Evolutionary conservation across 345 rosid genomes (phyloP).

Genomic region (Citrus unshiu): DNA sequence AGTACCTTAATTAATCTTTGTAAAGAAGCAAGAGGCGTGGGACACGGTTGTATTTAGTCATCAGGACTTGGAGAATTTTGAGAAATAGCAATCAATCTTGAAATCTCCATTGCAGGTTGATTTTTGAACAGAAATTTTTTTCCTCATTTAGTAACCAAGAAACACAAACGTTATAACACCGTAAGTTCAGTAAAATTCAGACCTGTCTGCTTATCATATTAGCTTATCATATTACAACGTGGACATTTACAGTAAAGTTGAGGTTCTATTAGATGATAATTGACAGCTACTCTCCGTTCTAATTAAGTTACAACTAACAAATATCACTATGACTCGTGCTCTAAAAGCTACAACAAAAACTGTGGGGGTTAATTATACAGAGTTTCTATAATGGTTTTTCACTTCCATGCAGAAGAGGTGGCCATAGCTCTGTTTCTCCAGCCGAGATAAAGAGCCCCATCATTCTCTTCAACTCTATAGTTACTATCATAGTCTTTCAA

Average conservation of each 20-base stretch:
- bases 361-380: constrained; percentile 14
- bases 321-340: not conserved
- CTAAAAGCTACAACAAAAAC: constrained; percentile 5
- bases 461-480: constrained; percentile 45
- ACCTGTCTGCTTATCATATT: not conserved
- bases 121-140: too few relatives aligned
- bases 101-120: not conserved
- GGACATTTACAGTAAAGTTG: constrained; percentile 1
- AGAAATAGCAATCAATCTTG: not conserved
- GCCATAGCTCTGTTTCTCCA: constrained; percentile 74
- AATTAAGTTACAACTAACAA: constrained; percentile 10
- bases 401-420: constrained; percentile 71
- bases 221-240: not conserved
- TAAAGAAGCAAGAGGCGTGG: too few relatives aligned
- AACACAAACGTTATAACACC: too few relatives aligned
- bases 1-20: too few relatives aligned
- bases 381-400: constrained; percentile 14
- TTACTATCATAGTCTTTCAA: constrained; percentile 44
- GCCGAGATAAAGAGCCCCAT: constrained; percentile 56
- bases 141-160: too few relatives aligned
- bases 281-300: not conserved
- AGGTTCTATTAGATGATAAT: not conserved
- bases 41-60: not conserved
- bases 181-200: not conserved
- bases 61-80: not conserved